Evolutionary conservation across 2,329 filamentous ascomycete genomes (phyloP), one percentile per base, ranked within the genome.

Genomic region (Uncinocarpus reesii): DNA sequence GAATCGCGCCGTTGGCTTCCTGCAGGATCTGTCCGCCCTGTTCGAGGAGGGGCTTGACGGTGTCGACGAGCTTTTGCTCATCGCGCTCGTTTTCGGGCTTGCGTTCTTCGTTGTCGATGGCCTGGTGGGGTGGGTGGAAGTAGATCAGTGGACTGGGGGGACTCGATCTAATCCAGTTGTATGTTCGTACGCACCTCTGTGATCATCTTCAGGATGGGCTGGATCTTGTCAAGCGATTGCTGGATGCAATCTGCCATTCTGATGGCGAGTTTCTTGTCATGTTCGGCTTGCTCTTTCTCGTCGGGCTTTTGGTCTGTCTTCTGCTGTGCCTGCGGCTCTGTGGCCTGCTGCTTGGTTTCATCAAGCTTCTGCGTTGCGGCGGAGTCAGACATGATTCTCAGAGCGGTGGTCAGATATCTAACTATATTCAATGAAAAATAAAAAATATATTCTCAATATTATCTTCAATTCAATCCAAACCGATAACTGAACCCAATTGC

Each of bases 31-130:
- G 81, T 47, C 80, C 78, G 41, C 82, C 88, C 65, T 95, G 84
- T 65, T 95, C 88, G 60, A 95, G 86, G 11, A 95, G 75, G 1
- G 89, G 89, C 66, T 83, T 86, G 58, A 95, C 86, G 50, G 88
- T 77, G 63, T 85, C 80, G 60, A 95, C 88, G 4, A 95, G 79
- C 57, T 85, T 78, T 60, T 95, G 86, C 64, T 95, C 89, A 60
- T 95, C 87, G 20, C 90, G 81, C 58, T 95, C 87, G 3, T 93
- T 86, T 66, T 86, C 84, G 36, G 84, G 83, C 23, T 83, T 86
- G 55, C 80, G 78, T 65, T 95, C 86, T 23, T 85, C 86, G 48
- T 74, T 75, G 58, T 94, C 85, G 58, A 94, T 84, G 68, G 83
- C 77, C 78, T 86, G 55, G 16, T n/a, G n/a, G 10, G 4, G n/a